phyloP scores from a whole-genome alignment of 805 yeast genomes.

The Candida sakaeoensis region DNA sequence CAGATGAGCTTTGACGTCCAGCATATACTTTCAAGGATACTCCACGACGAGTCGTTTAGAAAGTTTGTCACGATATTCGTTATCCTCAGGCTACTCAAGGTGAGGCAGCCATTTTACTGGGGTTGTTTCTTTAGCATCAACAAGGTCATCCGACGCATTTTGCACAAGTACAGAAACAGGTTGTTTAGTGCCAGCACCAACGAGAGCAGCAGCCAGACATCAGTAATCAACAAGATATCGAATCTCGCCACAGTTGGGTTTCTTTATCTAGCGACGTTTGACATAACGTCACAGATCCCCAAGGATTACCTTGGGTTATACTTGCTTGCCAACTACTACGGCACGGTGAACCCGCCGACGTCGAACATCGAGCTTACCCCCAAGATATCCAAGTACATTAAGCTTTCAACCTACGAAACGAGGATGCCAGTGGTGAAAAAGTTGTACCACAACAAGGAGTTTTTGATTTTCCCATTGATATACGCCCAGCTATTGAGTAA shows the following conservation, averaged over 20 bases:
- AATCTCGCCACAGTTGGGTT: conserved; percentile 22
- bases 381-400: conserved; percentile 20
- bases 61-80: not conserved
- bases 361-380: conserved; percentile 27
- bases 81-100: not conserved
- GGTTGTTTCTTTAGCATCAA: conserved; percentile 2
- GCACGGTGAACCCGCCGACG: conserved; percentile 32
- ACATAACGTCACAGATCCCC: conserved; percentile 26
- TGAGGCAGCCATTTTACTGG: conserved; percentile 1
- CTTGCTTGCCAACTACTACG: conserved; percentile 27
- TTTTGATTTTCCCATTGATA: conserved; percentile 30
- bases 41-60: not conserved
- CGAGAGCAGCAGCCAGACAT: too few relatives aligned
- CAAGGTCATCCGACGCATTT: not conserved
- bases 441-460: conserved; percentile 29
- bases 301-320: conserved; percentile 36
- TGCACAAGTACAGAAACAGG: not conserved
- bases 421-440: conserved; percentile 14
- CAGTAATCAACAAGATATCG: conserved; percentile 11
- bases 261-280: conserved; percentile 24
- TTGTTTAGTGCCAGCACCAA: too few relatives aligned
- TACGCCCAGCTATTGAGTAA: conserved; percentile 39
- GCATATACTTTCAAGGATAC: not conserved
- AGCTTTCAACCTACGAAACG: conserved; percentile 19
- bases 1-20: not conserved